phyloP scores from a whole-genome alignment of 2,329 filamentous ascomycete species.

The Aspergillus pseudonomiae region DNA sequence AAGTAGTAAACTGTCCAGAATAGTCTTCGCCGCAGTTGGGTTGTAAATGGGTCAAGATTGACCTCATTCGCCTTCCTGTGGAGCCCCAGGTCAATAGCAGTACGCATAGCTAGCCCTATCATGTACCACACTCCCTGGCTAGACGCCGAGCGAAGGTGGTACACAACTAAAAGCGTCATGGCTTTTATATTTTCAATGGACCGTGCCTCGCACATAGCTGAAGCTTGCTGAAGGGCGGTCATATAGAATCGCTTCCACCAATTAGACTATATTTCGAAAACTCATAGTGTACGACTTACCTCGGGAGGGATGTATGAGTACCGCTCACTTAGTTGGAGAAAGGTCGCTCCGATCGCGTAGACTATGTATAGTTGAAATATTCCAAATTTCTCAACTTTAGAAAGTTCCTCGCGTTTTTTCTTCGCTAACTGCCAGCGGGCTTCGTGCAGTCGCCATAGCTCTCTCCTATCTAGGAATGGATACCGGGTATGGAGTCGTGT shows the following conservation, averaged over 20 bases:
- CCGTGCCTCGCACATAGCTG: constrained; percentile 52
- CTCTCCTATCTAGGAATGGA: constrained; percentile 52
- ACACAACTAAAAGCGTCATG: constrained; percentile 55
- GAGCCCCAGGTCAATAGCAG: constrained; percentile 55
- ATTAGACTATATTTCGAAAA: not conserved
- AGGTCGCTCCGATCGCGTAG: constrained; percentile 56
- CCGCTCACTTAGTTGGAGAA: constrained; percentile 52
- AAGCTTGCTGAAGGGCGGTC: constrained; percentile 53
- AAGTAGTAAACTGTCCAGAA: constrained; percentile 59
- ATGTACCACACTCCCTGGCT: constrained; percentile 59
- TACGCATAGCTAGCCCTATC: constrained; percentile 58
- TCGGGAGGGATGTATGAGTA: constrained; percentile 48
- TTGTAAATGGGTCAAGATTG: constrained; percentile 44
- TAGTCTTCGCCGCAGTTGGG: constrained; percentile 51
- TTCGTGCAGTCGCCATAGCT: constrained; percentile 50
- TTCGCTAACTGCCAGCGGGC: constrained; percentile 44
- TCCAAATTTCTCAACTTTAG: constrained; percentile 45
- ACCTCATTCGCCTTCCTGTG: constrained; percentile 53
- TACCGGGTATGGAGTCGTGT: constrained; percentile 52
- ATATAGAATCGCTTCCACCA: constrained; percentile 50
- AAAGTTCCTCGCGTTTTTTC: constrained; percentile 38
- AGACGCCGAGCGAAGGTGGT: constrained; percentile 55
- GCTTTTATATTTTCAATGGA: constrained; percentile 57
- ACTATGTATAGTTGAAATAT: constrained; percentile 57
- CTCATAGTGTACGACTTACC: constrained; percentile 28